phyloP scores from a whole-genome alignment of 2,329 filamentous ascomycete genomes.

The Aspergillus carbonarius region DNA sequence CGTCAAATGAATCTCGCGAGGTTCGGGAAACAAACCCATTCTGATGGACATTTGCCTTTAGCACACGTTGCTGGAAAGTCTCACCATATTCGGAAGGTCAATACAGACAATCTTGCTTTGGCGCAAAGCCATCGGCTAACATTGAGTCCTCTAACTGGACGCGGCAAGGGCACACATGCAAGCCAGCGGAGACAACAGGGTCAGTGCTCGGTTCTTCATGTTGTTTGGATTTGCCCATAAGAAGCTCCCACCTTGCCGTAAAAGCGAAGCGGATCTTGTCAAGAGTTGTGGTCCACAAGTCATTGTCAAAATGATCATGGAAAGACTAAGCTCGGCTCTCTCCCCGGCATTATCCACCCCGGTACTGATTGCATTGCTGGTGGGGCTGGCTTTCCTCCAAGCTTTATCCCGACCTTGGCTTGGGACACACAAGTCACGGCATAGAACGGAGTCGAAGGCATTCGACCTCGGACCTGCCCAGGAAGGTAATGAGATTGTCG shows the following conservation, averaged over 20 bases:
- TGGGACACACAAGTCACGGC: background rate
- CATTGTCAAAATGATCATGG: background rate
- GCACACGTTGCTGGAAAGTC: conserved; percentile 13
- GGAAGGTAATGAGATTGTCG: conserved; percentile 7
- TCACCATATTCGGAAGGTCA: conserved; percentile 18
- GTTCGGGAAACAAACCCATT: background rate
- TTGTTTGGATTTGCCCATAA: background rate
- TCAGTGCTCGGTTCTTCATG: background rate
- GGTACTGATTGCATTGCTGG: conserved; percentile 11
- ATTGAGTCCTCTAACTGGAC: background rate
- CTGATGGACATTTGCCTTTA: background rate
- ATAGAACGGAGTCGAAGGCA: background rate
- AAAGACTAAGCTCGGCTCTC: background rate
- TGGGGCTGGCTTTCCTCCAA: conserved; percentile 11
- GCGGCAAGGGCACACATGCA: background rate
- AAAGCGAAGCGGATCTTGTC: background rate
- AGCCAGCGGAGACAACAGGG: background rate
- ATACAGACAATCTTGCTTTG: background rate
- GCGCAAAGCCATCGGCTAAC: background rate
- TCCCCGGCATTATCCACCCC: background rate
- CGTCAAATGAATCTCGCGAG: background rate
- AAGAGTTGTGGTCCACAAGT: background rate
- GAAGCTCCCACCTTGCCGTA: background rate
- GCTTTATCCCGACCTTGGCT: background rate
- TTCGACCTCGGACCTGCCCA: background rate